Base-by-base conservation (phyloP, 441 rosid genomes). In the Erysimum pusillum region DNA sequence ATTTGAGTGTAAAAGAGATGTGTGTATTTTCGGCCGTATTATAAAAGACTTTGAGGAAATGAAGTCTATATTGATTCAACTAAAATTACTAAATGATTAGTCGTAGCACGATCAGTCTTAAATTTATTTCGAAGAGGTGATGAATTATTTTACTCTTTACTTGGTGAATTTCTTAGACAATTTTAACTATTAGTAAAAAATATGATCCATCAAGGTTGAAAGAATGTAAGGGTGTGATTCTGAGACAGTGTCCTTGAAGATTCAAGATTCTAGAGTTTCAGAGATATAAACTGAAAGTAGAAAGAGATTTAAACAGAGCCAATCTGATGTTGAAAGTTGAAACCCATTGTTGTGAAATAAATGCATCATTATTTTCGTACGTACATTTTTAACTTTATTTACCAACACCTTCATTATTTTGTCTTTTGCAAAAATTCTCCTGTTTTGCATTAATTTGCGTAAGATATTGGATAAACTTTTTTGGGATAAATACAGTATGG, bases 161-260 rank as follows among this genome's bases (percentile, higher is more conserved):
- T 17, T n/a, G 56, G 12, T 42, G 44, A 44, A 6, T 57, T 18
- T 31, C 9, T 12, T 28, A 9, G 5, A 15, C 18, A 17, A 46
- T 46, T 34, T 18, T 17, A 18, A 46, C 56, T 51, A 51, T 17
- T 7, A 14, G 62, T 67, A 38, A 22, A 67, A 69, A 12, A 38
- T 57, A 67, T 51, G 38, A 62, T 69, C 28, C 51, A 60, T 42
- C 63, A 69, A 53, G 32, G 25, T 45, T 42, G 65, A 62, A 53
- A 41, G 70, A 35, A 35, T 42, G 35, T 63, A 52, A 68, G 63
- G 22, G 46, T 10, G 9, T 25, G 69, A 12, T 72, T 38, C 62
- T 20, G 73, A 36, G 39, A 63, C 61, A 45, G 48, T 71, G 76
- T 71, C 80, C 76, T 77, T 72, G 73, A 59, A 17, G 69, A 78